Evolutionary conservation across 2,329 filamentous ascomycete genomes (phyloP).

Genomic region (Penicillium sp.): DNA sequence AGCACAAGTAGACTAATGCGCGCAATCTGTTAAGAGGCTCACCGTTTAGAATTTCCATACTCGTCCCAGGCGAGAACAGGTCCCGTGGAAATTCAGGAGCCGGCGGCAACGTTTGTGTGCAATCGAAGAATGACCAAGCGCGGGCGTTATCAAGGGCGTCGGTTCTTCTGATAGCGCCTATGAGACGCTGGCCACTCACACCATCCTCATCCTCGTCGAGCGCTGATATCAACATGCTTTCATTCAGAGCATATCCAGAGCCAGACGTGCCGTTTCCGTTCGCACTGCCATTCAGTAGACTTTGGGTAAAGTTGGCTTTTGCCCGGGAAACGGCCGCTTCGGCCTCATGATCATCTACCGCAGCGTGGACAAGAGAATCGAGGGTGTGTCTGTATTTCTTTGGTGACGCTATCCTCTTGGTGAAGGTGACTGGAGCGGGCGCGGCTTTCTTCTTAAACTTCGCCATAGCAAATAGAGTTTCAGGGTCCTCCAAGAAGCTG

Average conservation of each 20-base stretch:
- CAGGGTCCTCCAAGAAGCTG: constrained; percentile 53
- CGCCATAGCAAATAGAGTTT: constrained; percentile 26
- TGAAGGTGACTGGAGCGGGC: background rate
- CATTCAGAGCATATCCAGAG: constrained; percentile 27
- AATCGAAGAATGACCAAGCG: constrained; percentile 57
- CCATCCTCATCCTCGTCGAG: constrained; percentile 44
- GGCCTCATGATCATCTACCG: constrained; percentile 56
- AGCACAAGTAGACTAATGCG: constrained; percentile 8
- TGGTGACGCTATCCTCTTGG: constrained; percentile 1
- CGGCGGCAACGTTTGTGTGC: constrained; percentile 22
- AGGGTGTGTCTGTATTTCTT: constrained; percentile 60
- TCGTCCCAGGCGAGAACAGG: constrained; percentile 31
- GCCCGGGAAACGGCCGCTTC: constrained; percentile 50
- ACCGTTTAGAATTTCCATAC: constrained; percentile 36
- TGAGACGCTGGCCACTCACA: constrained; percentile 47
- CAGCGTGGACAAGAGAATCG: constrained; percentile 58
- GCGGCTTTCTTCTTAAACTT: constrained; percentile 23
- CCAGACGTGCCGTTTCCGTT: background rate
- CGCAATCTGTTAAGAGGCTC: constrained; percentile 2
- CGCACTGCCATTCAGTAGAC: background rate
- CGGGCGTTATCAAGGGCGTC: constrained; percentile 55
- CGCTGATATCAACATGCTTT: constrained; percentile 43
- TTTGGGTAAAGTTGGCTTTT: constrained; percentile 30
- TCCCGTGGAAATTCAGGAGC: constrained; percentile 35
- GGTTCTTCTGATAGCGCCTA: constrained; percentile 58